Base-by-base conservation (phyloP, 139 green algal species). In the Chlamydomonas schloesseri region DNA sequence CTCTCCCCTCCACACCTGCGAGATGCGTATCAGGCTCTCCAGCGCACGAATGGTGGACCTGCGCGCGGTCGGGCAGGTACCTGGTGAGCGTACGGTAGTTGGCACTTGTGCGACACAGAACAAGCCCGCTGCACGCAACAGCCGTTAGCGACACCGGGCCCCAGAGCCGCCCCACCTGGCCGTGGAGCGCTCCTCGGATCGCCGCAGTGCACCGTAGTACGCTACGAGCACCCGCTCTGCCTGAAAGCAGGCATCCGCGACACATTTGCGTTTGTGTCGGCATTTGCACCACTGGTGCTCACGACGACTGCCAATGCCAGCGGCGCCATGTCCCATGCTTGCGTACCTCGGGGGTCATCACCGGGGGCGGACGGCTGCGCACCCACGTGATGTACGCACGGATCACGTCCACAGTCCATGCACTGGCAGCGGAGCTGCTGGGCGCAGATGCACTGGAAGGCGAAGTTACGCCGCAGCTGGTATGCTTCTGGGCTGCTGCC, bases 21-120 rank as follows among this genome's bases (percentile, higher is more conserved):
- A 88, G 10, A 98, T 37, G 33, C 97, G 90, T 24, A 99, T 92
- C 1, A 99, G 88, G 79, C 89, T 95, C 87, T 99, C 96, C 47
- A 99, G 93, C 91, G 97, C 93, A 21, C 97, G 92, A 26, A 99
- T 89, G 4, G 96, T 99, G 2, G 78, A 84, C 46, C 78, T 74
- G n/a, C n/a, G n/a, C n/a, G n/a, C n/a, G n/a, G n/a, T n/a, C n/a
- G n/a, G n/a, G n/a, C n/a, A n/a, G n/a, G n/a, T n/a, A n/a, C n/a
- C n/a, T n/a, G n/a, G n/a, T n/a, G n/a, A n/a, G n/a, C n/a, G n/a
- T n/a, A n/a, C n/a, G n/a, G n/a, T n/a, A n/a, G n/a, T n/a, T n/a
- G n/a, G n/a, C n/a, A n/a, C n/a, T n/a, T n/a, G n/a, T n/a, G n/a
- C n/a, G n/a, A n/a, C n/a, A n/a, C n/a, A n/a, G n/a, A n/a, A n/a